Evolutionary conservation across 1,139 yeast species (phyloP).

Genomic region (Pichia sp.): DNA sequence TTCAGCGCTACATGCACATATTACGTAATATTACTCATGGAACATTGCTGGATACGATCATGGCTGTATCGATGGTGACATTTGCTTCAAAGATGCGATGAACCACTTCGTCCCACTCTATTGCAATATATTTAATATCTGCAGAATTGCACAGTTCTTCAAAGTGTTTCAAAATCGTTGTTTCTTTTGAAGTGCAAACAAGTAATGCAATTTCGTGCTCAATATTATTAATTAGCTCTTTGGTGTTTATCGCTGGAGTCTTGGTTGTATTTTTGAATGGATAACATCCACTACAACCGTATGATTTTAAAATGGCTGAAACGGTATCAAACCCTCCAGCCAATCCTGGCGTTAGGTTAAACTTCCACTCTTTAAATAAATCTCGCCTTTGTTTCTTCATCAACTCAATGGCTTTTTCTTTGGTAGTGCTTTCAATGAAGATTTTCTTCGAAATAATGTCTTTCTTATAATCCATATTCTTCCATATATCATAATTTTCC

Average conservation of each 20-base stretch:
- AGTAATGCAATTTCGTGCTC: constrained; percentile 13
- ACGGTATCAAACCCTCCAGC: constrained; percentile 64
- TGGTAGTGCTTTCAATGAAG: constrained; percentile 21
- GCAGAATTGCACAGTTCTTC: constrained; percentile 26
- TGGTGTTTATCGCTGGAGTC: not conserved
- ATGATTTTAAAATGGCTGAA: constrained; percentile 53
- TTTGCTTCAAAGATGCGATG: constrained; percentile 39
- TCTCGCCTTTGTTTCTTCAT: constrained; percentile 23
- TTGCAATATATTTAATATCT: constrained; percentile 24
- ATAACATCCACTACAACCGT: constrained; percentile 42
- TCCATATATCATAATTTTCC: constrained; percentile 20
- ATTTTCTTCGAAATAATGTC: constrained; percentile 18
- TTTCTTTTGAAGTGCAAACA: constrained; percentile 29
- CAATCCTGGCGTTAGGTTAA: constrained; percentile 54
- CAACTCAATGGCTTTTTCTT: constrained; percentile 25
- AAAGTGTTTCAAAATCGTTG: constrained; percentile 36
- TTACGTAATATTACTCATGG: not conserved
- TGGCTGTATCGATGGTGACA: not conserved
- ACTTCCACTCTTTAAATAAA: constrained; percentile 36
- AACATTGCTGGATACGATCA: not conserved
- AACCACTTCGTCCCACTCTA: constrained; percentile 69
- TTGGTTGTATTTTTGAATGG: constrained; percentile 16
- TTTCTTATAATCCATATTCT: constrained; percentile 26
- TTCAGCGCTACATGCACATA: too few relatives aligned
- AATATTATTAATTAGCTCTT: not conserved